Evolutionary conservation across 768 basidiomycete genomes (phyloP).

Genomic region (Pleurotus ostreatus): DNA sequence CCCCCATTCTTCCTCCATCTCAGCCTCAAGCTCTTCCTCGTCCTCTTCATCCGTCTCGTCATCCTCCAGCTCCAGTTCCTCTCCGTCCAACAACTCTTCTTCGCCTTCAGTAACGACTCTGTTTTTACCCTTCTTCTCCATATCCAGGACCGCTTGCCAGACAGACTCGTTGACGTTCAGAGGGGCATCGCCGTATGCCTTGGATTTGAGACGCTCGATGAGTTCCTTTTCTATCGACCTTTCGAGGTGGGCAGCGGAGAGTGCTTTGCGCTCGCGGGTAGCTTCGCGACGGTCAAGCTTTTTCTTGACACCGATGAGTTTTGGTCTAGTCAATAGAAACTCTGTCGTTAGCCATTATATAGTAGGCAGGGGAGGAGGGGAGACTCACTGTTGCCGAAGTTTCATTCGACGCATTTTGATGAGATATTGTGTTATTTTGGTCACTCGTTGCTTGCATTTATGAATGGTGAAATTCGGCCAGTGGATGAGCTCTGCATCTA

Average conservation of each 20-base stretch:
- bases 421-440: constrained; percentile 98
- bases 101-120: neutral
- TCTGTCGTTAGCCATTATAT: neutral
- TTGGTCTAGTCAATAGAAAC: constrained; percentile 54
- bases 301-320: constrained; percentile 93
- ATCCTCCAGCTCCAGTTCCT: constrained; percentile 50
- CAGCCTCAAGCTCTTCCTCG: constrained; percentile 49
- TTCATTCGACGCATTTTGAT: constrained; percentile 96
- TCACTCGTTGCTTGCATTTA: constrained; percentile 98
- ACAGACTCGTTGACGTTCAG: constrained; percentile 97
- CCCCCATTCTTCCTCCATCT: constrained; percentile 51
- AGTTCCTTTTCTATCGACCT: constrained; percentile 95
- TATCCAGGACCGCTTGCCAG: constrained; percentile 89
- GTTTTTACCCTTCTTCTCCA: constrained; percentile 55
- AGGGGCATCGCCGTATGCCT: constrained; percentile 96
- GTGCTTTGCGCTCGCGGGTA: constrained; percentile 90
- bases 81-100: constrained; percentile 22
- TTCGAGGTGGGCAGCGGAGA: constrained; percentile 93
- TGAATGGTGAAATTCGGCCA: constrained; percentile 98
- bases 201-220: constrained; percentile 90
- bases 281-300: constrained; percentile 93
- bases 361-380: neutral
- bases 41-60: constrained; percentile 61
- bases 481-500: constrained; percentile 92
- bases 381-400: constrained; percentile 75